These are phyloP conservation scores for Saturnispora halmiae DNA, from an alignment of 805 yeast species.

Conservation along the genomic window DNA sequence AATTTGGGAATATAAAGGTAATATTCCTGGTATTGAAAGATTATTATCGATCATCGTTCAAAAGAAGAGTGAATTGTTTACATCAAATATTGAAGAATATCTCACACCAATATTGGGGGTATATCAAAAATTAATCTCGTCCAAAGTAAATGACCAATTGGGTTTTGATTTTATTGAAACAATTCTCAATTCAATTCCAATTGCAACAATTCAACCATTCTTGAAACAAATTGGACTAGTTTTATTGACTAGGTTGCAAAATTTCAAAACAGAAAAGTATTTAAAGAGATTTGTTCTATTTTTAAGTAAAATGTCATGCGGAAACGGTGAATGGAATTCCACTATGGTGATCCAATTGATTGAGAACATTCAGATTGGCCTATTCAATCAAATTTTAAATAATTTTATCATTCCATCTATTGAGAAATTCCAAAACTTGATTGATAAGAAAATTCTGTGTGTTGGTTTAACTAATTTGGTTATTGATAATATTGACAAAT, in stretches of 20 bases:
- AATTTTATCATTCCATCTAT: conserved; percentile 45
- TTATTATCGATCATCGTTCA: conserved; percentile 58
- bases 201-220: conserved; percentile 40
- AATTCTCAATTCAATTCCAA: conserved; percentile 51
- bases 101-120: conserved; percentile 86
- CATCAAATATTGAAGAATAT: conserved; percentile 24
- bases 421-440: conserved; percentile 32
- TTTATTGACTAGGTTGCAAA: conserved; percentile 71
- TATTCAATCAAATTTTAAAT: conserved; percentile 42
- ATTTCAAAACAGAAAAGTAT: conserved; percentile 72
- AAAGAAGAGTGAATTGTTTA: conserved; percentile 37
- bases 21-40: conserved; percentile 86
- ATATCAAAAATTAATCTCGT: conserved; percentile 87
- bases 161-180: conserved; percentile 81
- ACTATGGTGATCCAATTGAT: conserved; percentile 52
- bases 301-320: conserved; percentile 30
- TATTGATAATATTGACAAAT: conserved; percentile 30
- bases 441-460: conserved; percentile 38
- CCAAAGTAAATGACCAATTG: conserved; percentile 66
- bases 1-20: conserved; percentile 90
- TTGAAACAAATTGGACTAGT: conserved; percentile 67
- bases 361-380: conserved; percentile 61
- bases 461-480: conserved; percentile 41
- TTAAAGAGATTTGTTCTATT: conserved; percentile 63
- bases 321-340: conserved; percentile 26